Evolutionary conservation across 345 rosid species (phyloP), one percentile per base, ranked within the genome.

Genomic region (Laguncularia racemosa): DNA sequence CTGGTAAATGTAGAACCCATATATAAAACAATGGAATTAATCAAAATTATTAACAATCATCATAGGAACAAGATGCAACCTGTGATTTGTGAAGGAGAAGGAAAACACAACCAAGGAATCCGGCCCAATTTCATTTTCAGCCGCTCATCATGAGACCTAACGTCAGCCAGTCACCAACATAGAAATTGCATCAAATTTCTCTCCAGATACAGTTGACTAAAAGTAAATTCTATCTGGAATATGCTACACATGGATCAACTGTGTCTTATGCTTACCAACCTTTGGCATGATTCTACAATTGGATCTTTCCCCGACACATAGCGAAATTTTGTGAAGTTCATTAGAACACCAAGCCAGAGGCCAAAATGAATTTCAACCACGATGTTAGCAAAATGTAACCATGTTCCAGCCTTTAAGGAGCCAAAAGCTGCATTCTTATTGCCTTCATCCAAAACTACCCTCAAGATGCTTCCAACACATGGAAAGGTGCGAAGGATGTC

Each of bases 381-480:
- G 55, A 89, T 53, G 64, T 65, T 61, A 66, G 73, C 52, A 66
- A 92, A 66, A 61, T 80, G 77, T 60, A 86, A 62, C 96, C 97
- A 93, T 46, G 69, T 71, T 71, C 88, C 91, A 59, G 58, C 20
- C 51, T 67, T 71, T 26, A 86, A 72, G 62, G 66, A 26, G 61
- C 62, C 81, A 52, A 78, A 73, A 14, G 66, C 48, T 60, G 76
- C 69, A 55, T 73, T 67, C 50, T 45, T 49, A 40, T 60, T 64
- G 54, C 65, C 66, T 52, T 51, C 66, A 53, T 76, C 74, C 67
- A 76, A 46, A 59, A 63, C 49, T 61, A 93, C 79, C 70, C 81
- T 75, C 67, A 89, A 68, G 63, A 89, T 57, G 38, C 88, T 83
- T 67, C 99, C 99, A 69, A 76, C 79, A 12, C 84, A 65, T 40